Conservation (phyloP, 2,329 filamentous ascomycete species). For the Alternaria triticina region DNA sequence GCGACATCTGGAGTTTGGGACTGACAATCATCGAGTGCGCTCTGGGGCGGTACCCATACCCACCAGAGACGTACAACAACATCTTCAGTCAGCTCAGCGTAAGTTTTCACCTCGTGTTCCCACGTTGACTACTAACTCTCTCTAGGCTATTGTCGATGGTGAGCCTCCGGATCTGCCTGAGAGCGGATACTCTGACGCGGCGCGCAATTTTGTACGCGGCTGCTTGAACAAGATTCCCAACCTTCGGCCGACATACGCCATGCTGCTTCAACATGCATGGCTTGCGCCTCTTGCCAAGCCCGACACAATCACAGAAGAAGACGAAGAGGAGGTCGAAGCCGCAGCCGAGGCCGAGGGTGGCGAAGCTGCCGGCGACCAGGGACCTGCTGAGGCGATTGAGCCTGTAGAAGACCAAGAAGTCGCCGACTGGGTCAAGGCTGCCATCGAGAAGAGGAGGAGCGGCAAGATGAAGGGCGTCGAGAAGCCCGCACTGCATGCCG, state of each 20-base stretch:
- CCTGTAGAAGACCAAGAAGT: slow-evolving; percentile 77
- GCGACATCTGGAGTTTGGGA: slow-evolving; percentile 96
- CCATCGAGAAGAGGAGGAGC: slow-evolving; percentile 70
- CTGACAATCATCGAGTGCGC: slow-evolving; percentile 96
- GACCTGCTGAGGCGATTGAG: slow-evolving; percentile 33
- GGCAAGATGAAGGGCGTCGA: slow-evolving; percentile 58
- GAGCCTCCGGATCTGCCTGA: slow-evolving; percentile 88
- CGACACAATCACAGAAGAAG: slow-evolving; percentile 73
- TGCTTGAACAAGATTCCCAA: slow-evolving; percentile 94
- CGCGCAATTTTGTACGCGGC: slow-evolving; percentile 83
- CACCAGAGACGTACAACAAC: slow-evolving; percentile 95
- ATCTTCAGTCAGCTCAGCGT: slow-evolving; percentile 98
- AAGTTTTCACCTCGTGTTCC: slow-evolving; percentile 52
- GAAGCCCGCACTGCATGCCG: slow-evolving; percentile 86
- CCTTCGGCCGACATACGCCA: slow-evolving; percentile 90
- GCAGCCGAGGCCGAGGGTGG: slow-evolving; percentile 54
- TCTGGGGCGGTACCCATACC: slow-evolving; percentile 92
- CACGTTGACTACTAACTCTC: not conserved
- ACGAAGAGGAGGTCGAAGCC: slow-evolving; percentile 63
- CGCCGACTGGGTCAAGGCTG: slow-evolving; percentile 79
- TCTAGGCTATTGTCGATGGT: slow-evolving; percentile 93
- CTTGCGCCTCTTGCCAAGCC: slow-evolving; percentile 77
- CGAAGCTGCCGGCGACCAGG: slow-evolving; percentile 39
- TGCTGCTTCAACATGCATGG: slow-evolving; percentile 90
- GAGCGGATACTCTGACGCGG: slow-evolving; percentile 77